phyloP scores from a whole-genome alignment of 2,329 filamentous ascomycete genomes.

The Dactylellina sp. region DNA sequence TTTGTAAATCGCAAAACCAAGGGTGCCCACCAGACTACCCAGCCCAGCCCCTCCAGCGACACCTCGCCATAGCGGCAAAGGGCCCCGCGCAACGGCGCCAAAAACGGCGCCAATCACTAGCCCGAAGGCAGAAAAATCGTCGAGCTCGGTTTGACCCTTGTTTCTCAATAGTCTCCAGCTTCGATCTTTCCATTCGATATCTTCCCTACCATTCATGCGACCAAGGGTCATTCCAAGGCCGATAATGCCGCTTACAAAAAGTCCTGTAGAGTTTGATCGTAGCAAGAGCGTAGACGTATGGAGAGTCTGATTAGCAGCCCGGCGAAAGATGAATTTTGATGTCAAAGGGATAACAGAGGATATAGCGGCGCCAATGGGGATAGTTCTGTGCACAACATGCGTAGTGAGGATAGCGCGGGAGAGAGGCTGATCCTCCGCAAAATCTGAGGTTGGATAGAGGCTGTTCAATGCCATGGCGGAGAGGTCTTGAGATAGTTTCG shows the following conservation, averaged over 20 bases:
- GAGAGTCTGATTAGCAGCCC: constrained; percentile 58
- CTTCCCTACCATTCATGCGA: constrained; percentile 70
- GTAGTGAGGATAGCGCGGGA: constrained; percentile 70
- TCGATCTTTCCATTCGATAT: constrained; percentile 75
- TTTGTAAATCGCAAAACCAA: constrained; percentile 34
- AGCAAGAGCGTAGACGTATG: constrained; percentile 64
- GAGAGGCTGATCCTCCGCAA: constrained; percentile 74
- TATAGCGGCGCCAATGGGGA: constrained; percentile 69
- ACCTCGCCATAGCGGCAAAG: constrained; percentile 63
- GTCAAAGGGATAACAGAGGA: constrained; percentile 64
- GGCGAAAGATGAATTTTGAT: constrained; percentile 60
- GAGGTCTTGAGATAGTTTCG: too few relatives aligned
- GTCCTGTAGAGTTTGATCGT: constrained; percentile 66
- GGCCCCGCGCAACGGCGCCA: constrained; percentile 61
- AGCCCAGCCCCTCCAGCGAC: constrained; percentile 64
- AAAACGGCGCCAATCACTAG: constrained; percentile 63
- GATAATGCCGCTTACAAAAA: constrained; percentile 66
- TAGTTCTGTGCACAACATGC: constrained; percentile 71
- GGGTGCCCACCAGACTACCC: constrained; percentile 24
- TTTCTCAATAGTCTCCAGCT: constrained; percentile 73
- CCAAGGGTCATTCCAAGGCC: constrained; percentile 64
- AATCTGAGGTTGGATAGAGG: constrained; percentile 63
- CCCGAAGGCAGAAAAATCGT: constrained; percentile 69
- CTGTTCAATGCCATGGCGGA: constrained; percentile 30
- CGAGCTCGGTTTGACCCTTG: constrained; percentile 69